Conservation (phyloP, 441 rosid genomes). For the Iberis amara region DNA sequence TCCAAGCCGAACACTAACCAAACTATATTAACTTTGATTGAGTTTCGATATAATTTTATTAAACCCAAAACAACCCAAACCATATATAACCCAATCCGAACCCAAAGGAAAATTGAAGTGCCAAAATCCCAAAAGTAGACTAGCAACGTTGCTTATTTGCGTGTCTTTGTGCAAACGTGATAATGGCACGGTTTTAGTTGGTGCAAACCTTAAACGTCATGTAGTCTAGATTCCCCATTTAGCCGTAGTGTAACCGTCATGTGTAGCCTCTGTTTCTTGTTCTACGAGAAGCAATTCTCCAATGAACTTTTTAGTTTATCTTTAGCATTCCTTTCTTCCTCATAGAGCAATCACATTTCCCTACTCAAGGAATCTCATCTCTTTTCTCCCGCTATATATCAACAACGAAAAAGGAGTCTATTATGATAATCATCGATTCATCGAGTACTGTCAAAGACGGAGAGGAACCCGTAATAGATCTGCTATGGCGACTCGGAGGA, state of each 20-base stretch:
- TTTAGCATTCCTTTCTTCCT: conserved; percentile 53
- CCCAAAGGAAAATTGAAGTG: too few relatives aligned
- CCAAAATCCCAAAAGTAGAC: too few relatives aligned
- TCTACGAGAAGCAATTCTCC: too few relatives aligned
- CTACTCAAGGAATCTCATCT: conserved; percentile 56
- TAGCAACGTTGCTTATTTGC: too few relatives aligned
- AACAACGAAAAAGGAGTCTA: conserved; percentile 12
- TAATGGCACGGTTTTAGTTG: conserved; percentile 10
- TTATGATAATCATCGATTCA: conserved; percentile 21
- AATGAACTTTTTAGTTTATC: background rate
- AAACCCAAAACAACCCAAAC: too few relatives aligned
- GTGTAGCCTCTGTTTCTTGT: too few relatives aligned
- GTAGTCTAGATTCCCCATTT: conserved; percentile 22
- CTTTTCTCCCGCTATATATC: conserved; percentile 12
- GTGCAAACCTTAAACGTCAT: background rate
- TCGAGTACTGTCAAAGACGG: background rate
- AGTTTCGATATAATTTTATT: too few relatives aligned
- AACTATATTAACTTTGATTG: too few relatives aligned
- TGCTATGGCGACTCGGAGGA: conserved; percentile 65
- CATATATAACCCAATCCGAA: too few relatives aligned
- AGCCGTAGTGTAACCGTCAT: conserved; percentile 17
- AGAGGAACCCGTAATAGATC: background rate
- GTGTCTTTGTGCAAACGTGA: background rate
- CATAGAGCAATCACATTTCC: conserved; percentile 50
- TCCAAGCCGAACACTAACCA: too few relatives aligned